These are phyloP conservation scores for Cladosporium sp. DNA, from an alignment of 2,329 filamentous ascomycete genomes.

Conservation along the genomic window DNA sequence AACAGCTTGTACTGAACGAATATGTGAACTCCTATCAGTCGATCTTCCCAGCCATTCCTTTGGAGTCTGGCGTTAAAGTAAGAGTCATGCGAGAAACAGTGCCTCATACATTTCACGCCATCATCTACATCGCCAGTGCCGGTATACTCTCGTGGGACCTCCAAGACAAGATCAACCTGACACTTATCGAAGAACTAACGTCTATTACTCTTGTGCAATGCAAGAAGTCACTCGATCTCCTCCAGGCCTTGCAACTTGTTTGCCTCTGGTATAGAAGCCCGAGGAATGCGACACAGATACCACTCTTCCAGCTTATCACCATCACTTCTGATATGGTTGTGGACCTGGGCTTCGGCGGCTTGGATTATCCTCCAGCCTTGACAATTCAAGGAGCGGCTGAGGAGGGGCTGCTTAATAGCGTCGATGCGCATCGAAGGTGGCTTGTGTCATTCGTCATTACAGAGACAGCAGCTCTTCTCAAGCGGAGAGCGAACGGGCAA, in stretches of 20 bases:
- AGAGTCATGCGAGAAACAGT: slow-evolving; percentile 13
- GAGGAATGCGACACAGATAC: slow-evolving; percentile 68
- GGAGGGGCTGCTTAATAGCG: background rate
- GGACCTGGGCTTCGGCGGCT: slow-evolving; percentile 63
- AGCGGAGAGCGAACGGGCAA: slow-evolving; percentile 14
- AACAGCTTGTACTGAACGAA: slow-evolving; percentile 16
- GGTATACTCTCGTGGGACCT: slow-evolving; percentile 45
- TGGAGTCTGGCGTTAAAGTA: slow-evolving; percentile 12
- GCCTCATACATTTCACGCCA: slow-evolving; percentile 51
- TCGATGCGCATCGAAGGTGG: slow-evolving; percentile 16
- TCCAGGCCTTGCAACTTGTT: slow-evolving; percentile 69
- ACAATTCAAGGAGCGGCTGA: background rate
- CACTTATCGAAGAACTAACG: slow-evolving; percentile 65
- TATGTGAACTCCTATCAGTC: slow-evolving; percentile 19
- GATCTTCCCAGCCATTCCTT: slow-evolving; percentile 18
- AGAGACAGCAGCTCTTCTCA: slow-evolving; percentile 12
- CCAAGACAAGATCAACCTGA: slow-evolving; percentile 58
- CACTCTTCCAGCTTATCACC: slow-evolving; percentile 79
- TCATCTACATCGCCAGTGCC: slow-evolving; percentile 48
- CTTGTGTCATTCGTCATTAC: slow-evolving; percentile 17
- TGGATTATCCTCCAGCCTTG: background rate
- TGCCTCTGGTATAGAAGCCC: slow-evolving; percentile 78
- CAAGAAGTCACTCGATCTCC: slow-evolving; percentile 72
- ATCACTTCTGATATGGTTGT: slow-evolving; percentile 71
- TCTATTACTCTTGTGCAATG: slow-evolving; percentile 65